Evolutionary conservation across 108 stramenopile genomes (phyloP), one percentile per base, ranked within the genome.

Genomic region (Fragilariopsis cylindrus): DNA sequence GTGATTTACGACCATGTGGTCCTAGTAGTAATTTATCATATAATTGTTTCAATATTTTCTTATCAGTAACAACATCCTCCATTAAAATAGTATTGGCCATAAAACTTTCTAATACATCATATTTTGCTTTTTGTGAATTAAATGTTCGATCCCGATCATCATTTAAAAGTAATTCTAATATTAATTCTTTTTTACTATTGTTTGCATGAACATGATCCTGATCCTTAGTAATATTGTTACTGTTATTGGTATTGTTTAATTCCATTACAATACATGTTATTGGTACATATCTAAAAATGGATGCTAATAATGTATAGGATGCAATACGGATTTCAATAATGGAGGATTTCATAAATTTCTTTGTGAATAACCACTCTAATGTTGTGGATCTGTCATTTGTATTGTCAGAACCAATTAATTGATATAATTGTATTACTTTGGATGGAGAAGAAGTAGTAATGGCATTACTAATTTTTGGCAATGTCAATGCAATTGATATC

Each of bases 311-410:
- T 11, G 71, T 54, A 39, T 72, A 67, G 47, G 71, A 58, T 3
- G 77, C 77, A 67, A 67, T 78, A 7, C 71, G 48, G 8, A 72
- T 46, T 67, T 78, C 77, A 3, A 48, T 21, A 43, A 78, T 67
- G 42, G 77, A 71, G 57, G 70, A 65, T 13, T 41, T 72, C n/a
- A 48, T 41, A 48, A 46, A 67, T 41, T 72, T 78, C 16, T 30
- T 30, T 0, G 46, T 13, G 12, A 48, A 48, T 16, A 78, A 16
- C 77, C 77, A 78, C 45, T 56, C 65, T 1, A 71, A 72, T 15
- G 77, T 72, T 11, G 66, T 69, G 0, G 70, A 18, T 18, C 39
- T 60, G 5, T 39, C 39, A 12, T 16, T 7, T 12, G 15, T 53
- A 30, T 69, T 16, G 30, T 69, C 53, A 4, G 64, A 39, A 66